Percentiles rank a stretch among this genome's conserved stretches.
phyloP scores from a whole-genome alignment of 2,329 filamentous ascomycete species.

The Spiromastix sp. region DNA sequence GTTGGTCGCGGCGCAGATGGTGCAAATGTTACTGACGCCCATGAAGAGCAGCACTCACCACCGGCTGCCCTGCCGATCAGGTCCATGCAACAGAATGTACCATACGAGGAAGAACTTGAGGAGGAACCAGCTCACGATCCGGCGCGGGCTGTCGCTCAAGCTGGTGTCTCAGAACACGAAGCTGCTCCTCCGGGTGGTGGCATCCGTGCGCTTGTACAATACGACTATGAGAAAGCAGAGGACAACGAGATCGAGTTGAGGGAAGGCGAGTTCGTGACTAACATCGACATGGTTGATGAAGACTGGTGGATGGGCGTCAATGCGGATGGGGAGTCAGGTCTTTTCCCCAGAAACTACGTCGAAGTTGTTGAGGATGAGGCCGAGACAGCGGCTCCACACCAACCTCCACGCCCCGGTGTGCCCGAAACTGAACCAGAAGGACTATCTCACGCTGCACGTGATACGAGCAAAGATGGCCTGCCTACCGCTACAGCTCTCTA shows the following conservation, averaged over 20 bases:
- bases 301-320: constrained; percentile 99
- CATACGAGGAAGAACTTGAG: constrained; percentile 54
- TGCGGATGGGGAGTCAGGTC: constrained; percentile 66
- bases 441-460: constrained; percentile 14
- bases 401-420: constrained; percentile 27
- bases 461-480: constrained; percentile 28
- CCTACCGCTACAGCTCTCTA: constrained; percentile 77
- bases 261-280: constrained; percentile 78
- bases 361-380: constrained; percentile 62
- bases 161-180: constrained; percentile 41
- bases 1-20: constrained; percentile 54
- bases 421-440: constrained; percentile 22
- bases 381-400: constrained; percentile 21
- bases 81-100: constrained; percentile 52
- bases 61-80: constrained; percentile 47
- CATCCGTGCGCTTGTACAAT: constrained; percentile 69
- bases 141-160: constrained; percentile 49
- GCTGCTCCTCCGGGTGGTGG: constrained; percentile 43
- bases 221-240: constrained; percentile 95
- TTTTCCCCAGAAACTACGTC: constrained; percentile 97
- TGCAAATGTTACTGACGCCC: constrained; percentile 30
- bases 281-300: constrained; percentile 95
- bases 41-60: constrained; percentile 31
- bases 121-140: constrained; percentile 52
- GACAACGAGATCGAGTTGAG: constrained; percentile 89